Percentiles rank a stretch among this genome's conserved stretches.
Conservation (phyloP, 306 rosid genomes). For the Albizia julibrissin region DNA sequence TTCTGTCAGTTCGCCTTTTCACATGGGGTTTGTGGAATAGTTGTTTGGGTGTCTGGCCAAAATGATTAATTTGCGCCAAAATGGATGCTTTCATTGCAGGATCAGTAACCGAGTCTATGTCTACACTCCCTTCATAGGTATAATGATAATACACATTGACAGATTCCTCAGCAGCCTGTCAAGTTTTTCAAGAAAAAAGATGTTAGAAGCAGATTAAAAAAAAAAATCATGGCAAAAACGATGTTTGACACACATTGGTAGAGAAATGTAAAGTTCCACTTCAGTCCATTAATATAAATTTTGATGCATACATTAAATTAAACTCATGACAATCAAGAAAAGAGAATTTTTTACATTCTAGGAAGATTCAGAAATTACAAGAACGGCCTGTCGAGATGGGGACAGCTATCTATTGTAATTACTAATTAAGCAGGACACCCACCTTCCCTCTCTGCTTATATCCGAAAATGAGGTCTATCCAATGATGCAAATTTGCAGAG, state of each 20-base stretch:
- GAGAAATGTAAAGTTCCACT: conserved; percentile 10
- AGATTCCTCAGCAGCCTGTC: conserved; percentile 97
- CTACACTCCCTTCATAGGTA: conserved; percentile 99
- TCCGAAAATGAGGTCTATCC: conserved; percentile 99
- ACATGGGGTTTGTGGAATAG: conserved; percentile 88
- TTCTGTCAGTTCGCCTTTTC: conserved; percentile 81
- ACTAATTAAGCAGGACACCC: conserved; percentile 35
- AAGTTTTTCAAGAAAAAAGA: conserved; percentile 29
- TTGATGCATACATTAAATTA: conserved; percentile 10
- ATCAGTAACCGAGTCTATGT: conserved; percentile 94
- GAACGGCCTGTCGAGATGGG: conserved; percentile 2
- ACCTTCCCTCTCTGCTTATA: conserved; percentile 99
- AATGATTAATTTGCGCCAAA: conserved; percentile 97
- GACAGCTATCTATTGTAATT: conserved; percentile 12
- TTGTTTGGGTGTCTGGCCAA: conserved; percentile 99
- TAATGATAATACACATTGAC: conserved; percentile 96
- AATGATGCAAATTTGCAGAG: conserved; percentile 94
- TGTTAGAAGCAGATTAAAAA: conserved; percentile 38
- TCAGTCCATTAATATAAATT: conserved; percentile 9
- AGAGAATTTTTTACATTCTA: neutral
- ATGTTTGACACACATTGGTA: conserved; percentile 1
- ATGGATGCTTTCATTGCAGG: conserved; percentile 99
- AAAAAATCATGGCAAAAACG: conserved; percentile 19
- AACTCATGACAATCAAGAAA: conserved; percentile 1
- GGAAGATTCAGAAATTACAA: neutral